Evolutionary conservation across 768 basidiomycete species (phyloP).

Genomic region (Mycena olivaceomarginata): DNA sequence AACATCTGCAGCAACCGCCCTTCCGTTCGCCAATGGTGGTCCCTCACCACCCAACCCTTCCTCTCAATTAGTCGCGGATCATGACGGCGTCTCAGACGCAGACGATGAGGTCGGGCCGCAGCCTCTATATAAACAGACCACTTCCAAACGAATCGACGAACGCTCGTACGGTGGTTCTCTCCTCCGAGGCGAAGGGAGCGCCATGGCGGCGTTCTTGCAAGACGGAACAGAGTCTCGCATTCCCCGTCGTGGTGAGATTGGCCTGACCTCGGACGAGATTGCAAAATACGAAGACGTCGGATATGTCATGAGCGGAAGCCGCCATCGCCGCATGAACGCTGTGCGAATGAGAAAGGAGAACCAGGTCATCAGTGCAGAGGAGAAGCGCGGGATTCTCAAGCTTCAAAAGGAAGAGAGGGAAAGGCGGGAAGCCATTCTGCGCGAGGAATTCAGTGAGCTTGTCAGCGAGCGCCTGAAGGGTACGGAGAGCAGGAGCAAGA

Average conservation of each 20-base stretch:
- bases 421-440: slow-evolving; percentile 91
- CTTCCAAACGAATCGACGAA: slow-evolving; percentile 80
- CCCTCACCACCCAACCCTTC: slow-evolving; percentile 36
- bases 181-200: slow-evolving; percentile 95
- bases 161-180: slow-evolving; percentile 93
- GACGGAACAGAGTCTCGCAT: slow-evolving; percentile 92
- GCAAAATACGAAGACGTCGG: slow-evolving; percentile 91
- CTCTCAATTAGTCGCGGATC: slow-evolving; percentile 60
- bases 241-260: slow-evolving; percentile 99
- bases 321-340: slow-evolving; percentile 98
- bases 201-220: slow-evolving; percentile 97
- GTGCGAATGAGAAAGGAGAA: slow-evolving; percentile 99
- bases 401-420: slow-evolving; percentile 95
- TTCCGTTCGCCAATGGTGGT: slow-evolving; percentile 44
- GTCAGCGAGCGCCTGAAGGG: slow-evolving; percentile 85
- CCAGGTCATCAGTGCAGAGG: slow-evolving; percentile 99
- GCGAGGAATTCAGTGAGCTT: slow-evolving; percentile 93
- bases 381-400: slow-evolving; percentile 97
- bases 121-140: slow-evolving; percentile 67
- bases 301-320: slow-evolving; percentile 98
- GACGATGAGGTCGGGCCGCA: slow-evolving; percentile 82
- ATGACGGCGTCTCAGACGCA: slow-evolving; percentile 70
- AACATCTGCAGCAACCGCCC: slow-evolving; percentile 46
- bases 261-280: slow-evolving; percentile 91
- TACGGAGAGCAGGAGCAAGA: slow-evolving; percentile 40